Conservation (phyloP, 2,329 filamentous ascomycete species). For the Nothomitra cinnamomea region DNA sequence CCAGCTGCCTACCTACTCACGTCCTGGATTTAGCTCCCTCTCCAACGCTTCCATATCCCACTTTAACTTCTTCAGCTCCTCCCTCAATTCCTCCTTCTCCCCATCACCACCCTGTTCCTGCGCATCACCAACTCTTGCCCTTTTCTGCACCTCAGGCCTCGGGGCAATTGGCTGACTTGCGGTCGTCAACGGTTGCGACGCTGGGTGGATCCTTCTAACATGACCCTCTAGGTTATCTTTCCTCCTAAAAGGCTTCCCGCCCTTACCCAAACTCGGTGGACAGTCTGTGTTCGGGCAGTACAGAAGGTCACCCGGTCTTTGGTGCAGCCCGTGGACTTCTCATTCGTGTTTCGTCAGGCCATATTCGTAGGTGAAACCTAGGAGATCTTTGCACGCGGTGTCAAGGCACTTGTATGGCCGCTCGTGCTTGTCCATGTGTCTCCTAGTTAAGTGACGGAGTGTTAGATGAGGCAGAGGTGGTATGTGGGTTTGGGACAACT, state of each 20-base stretch:
- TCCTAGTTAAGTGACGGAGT: not conserved
- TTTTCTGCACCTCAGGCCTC: too few relatives aligned
- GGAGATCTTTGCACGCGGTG: not conserved
- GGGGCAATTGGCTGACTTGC: too few relatives aligned
- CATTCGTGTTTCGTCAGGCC: not conserved
- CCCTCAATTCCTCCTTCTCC: too few relatives aligned
- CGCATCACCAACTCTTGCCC: too few relatives aligned
- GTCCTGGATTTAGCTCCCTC: too few relatives aligned
- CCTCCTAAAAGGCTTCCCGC: not conserved
- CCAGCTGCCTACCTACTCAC: too few relatives aligned
- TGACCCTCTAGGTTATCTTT: too few relatives aligned
- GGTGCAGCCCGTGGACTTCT: slow-evolving; percentile 1
- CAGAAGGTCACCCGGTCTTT: not conserved
- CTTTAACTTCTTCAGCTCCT: too few relatives aligned
- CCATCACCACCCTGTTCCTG: too few relatives aligned
- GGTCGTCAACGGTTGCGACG: too few relatives aligned
- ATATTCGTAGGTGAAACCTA: not conserved
- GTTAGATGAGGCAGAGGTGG: not conserved
- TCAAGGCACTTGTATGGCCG: not conserved
- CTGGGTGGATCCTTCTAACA: too few relatives aligned
- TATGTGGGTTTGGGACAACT: not conserved
- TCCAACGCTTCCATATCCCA: too few relatives aligned
- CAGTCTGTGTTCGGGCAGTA: not conserved
- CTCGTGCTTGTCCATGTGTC: slow-evolving; percentile 3
- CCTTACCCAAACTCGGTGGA: not conserved